These are phyloP conservation scores for Leccinum fibrillosum DNA, from an alignment of 768 basidiomycete species.

Conservation along the genomic window DNA sequence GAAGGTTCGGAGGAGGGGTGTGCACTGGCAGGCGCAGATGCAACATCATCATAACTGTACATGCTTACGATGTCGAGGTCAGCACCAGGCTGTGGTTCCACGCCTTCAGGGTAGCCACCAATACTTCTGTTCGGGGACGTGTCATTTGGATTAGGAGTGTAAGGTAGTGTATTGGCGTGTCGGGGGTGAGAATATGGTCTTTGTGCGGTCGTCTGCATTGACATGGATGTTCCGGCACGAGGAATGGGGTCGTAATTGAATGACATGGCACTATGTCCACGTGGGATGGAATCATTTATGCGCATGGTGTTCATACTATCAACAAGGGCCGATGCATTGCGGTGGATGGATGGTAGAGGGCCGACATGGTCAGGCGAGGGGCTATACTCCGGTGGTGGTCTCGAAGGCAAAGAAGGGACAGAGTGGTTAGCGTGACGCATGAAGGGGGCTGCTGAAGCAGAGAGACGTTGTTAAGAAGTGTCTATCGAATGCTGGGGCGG, in stretches of 20 bases:
- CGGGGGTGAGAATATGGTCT: constrained; percentile 35
- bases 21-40: constrained; percentile 29
- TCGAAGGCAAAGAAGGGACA: constrained; percentile 43
- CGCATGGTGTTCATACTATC: constrained; percentile 54
- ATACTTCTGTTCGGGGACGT: constrained; percentile 23
- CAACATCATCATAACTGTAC: constrained; percentile 39
- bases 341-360: constrained; percentile 39
- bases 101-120: constrained; percentile 26
- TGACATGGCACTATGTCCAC: constrained; percentile 28
- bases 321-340: constrained; percentile 39
- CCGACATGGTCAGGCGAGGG: constrained; percentile 21
- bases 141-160: constrained; percentile 23
- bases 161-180: constrained; percentile 42
- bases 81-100: constrained; percentile 22
- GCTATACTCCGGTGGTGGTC: constrained; percentile 34
- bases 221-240: constrained; percentile 58
- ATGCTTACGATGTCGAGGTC: constrained; percentile 37
- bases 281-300: constrained; percentile 41
- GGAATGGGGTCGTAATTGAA: constrained; percentile 44
- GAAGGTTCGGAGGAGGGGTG: constrained; percentile 26
- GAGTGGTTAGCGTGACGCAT: constrained; percentile 49
- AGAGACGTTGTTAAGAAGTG: constrained; percentile 5
- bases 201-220: constrained; percentile 36
- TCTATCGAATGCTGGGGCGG: neutral
- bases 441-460: constrained; percentile 23